phyloP scores from a whole-genome alignment of 331 rosid genomes.

The Erythrophleum ivorense region DNA sequence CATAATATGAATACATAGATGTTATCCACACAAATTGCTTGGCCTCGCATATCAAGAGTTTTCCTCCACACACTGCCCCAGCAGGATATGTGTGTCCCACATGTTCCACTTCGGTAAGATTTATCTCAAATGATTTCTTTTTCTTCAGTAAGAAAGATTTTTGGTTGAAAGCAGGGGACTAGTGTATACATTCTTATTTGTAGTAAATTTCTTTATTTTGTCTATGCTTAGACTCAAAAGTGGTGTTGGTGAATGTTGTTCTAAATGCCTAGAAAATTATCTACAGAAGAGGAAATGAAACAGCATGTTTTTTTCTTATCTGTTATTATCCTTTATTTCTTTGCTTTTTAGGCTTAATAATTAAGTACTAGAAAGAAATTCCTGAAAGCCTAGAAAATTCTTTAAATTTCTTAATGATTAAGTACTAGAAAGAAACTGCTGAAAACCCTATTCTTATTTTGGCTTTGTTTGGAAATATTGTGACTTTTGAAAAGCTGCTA shows the following conservation, averaged over 20 bases:
- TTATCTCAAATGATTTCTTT: conserved; percentile 36
- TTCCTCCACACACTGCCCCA: conserved; percentile 93
- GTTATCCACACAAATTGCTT: conserved; percentile 91
- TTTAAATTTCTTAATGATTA: conserved; percentile 20
- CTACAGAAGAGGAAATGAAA: conserved; percentile 12
- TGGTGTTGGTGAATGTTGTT: conserved; percentile 11
- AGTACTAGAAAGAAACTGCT: conserved; percentile 9
- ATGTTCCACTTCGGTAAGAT: conserved; percentile 84
- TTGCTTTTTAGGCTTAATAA: background rate
- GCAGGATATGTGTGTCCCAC: conserved; percentile 95
- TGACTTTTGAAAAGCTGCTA: background rate
- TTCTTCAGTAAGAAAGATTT: conserved; percentile 14
- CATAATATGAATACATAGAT: conserved; percentile 54
- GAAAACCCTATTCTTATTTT: background rate
- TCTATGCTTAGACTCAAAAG: conserved; percentile 27
- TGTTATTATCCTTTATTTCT: background rate
- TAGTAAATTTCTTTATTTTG: conserved; percentile 17
- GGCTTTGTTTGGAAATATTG: background rate
- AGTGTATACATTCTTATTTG: conserved; percentile 13
- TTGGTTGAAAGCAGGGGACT: conserved; percentile 9
- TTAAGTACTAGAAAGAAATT: conserved; percentile 10
- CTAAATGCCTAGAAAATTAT: conserved; percentile 26
- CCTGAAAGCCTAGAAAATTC: background rate
- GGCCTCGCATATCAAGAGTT: conserved; percentile 88
- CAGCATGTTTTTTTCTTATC: background rate